Evolutionary conservation across 345 rosid genomes (phyloP).

Genomic region (Litchi chinensis): DNA sequence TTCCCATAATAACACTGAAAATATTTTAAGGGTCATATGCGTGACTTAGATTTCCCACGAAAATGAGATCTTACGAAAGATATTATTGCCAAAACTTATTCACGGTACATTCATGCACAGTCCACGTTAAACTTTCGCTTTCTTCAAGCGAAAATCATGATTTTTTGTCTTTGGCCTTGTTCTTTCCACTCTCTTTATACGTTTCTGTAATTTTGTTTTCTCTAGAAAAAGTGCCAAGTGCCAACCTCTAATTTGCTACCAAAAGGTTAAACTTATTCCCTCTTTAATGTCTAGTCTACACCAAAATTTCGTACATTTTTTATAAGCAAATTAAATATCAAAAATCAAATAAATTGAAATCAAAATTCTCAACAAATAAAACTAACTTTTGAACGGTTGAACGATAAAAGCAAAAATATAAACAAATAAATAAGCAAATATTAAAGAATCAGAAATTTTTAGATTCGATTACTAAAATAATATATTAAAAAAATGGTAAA

Average conservation of each 20-base stretch:
- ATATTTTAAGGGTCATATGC: neutral
- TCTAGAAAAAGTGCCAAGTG: neutral
- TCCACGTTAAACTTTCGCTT: neutral
- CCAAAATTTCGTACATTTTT: no score
- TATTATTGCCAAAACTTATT: neutral
- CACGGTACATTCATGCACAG: neutral
- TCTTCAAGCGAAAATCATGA: neutral
- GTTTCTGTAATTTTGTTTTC: neutral
- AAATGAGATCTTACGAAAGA: neutral
- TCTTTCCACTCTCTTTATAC: neutral
- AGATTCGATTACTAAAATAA: neutral
- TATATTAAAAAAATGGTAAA: neutral
- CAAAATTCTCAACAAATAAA: neutral
- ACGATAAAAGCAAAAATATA: no score
- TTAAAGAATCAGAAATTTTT: no score
- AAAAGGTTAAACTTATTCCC: neutral
- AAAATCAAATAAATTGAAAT: neutral
- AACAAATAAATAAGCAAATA: no score
- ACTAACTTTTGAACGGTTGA: no score
- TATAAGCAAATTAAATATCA: no score
- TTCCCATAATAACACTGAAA: neutral
- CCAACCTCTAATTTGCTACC: no score
- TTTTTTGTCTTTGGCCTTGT: neutral
- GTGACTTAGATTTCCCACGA: neutral
- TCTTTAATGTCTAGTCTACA: no score